These are phyloP conservation scores for Paecilomyces formosus DNA, from an alignment of 2,329 filamentous ascomycete species.

Conservation along the genomic window DNA sequence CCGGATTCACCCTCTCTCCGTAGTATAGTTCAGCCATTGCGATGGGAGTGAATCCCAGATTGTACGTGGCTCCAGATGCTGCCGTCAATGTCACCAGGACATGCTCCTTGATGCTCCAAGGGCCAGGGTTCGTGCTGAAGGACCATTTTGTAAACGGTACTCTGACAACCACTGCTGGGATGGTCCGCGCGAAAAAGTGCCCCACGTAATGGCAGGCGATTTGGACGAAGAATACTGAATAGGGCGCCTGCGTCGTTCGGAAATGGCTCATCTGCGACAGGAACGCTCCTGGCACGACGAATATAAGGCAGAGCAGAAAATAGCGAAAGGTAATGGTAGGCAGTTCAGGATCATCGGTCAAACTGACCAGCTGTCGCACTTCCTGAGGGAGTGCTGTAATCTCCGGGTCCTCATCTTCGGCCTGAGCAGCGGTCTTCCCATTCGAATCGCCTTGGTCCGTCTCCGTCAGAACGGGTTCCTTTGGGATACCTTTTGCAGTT, in stretches of 20 bases:
- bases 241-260: conserved; percentile 51
- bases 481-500: neutral
- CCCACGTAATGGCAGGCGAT: conserved; percentile 51
- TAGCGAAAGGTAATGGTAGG: conserved; percentile 55
- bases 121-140: conserved; percentile 50
- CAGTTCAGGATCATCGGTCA: conserved; percentile 49
- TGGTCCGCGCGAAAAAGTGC: conserved; percentile 43
- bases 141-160: conserved; percentile 42
- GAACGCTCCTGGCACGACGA: conserved; percentile 52
- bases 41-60: conserved; percentile 46
- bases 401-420: conserved; percentile 39
- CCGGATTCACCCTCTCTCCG: conserved; percentile 44
- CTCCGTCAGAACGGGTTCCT: neutral
- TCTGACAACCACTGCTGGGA: conserved; percentile 42
- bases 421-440: conserved; percentile 14
- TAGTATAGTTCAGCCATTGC: conserved; percentile 53
- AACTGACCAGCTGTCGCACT: conserved; percentile 50
- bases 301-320: conserved; percentile 48
- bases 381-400: conserved; percentile 48
- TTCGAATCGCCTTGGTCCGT: neutral
- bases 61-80: conserved; percentile 47
- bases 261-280: conserved; percentile 50
- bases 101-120: conserved; percentile 53
- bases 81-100: conserved; percentile 50
- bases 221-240: conserved; percentile 56